A percentile compares a stretch with the other conserved stretches of the same genome.
These are phyloP conservation scores for Wallacemonas sp. DNA, from an alignment of 208 protist genomes.

Conservation along the genomic window DNA sequence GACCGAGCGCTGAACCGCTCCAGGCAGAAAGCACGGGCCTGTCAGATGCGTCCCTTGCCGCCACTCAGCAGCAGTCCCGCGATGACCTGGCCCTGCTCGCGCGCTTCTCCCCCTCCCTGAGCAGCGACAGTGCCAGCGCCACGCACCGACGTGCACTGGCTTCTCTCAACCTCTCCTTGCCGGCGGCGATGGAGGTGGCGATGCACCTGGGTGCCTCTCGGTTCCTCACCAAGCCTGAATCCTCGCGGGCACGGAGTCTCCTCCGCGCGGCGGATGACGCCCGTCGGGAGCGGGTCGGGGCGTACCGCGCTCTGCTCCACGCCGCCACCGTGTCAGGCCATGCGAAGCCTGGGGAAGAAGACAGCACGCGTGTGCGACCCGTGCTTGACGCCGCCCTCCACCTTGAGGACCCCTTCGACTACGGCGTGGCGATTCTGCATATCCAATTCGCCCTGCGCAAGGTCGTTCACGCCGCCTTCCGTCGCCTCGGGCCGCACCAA, in stretches of 20 bases:
- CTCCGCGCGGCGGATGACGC: constrained; percentile 71
- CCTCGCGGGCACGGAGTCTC: constrained; percentile 52
- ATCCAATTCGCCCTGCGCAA: constrained; percentile 84
- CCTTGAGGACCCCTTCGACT: constrained; percentile 76
- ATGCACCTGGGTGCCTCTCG: constrained; percentile 70
- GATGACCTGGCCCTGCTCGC: constrained; percentile 31
- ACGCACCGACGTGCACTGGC: constrained; percentile 70
- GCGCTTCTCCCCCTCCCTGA: constrained; percentile 39
- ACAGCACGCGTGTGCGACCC: neutral
- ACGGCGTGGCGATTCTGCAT: constrained; percentile 80
- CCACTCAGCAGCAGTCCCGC: constrained; percentile 15
- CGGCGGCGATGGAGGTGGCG: constrained; percentile 66
- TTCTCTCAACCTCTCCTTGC: constrained; percentile 61
- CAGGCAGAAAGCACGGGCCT: too few species aligned
- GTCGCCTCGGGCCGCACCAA: constrained; percentile 58
- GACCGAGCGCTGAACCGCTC: too few species aligned
- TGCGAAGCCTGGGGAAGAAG: neutral
- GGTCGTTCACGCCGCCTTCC: constrained; percentile 77
- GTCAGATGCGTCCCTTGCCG: neutral
- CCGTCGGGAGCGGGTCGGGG: constrained; percentile 55
- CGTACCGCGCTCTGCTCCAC: constrained; percentile 39
- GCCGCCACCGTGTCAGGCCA: constrained; percentile 19
- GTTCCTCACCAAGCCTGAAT: constrained; percentile 32
- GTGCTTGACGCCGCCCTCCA: constrained; percentile 60
- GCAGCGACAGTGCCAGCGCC: constrained; percentile 40